Conservation (phyloP, 2,329 filamentous ascomycete genomes). For the Penicillium griseofulvum region DNA sequence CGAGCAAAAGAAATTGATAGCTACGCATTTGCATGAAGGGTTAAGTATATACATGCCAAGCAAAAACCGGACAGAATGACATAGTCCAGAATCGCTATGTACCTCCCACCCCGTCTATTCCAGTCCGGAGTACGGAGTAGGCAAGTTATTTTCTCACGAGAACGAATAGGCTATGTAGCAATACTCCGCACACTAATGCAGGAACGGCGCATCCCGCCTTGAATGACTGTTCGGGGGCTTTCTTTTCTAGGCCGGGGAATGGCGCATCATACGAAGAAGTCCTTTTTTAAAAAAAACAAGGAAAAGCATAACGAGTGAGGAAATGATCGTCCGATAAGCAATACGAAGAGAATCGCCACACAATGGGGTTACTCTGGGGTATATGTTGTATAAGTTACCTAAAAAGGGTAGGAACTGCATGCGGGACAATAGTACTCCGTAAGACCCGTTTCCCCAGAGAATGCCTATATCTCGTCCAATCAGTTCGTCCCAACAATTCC, state of each 20-base stretch:
- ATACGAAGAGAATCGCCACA: neutral
- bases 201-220: neutral
- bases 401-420: too few species aligned
- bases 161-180: neutral
- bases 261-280: neutral
- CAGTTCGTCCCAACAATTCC: too few species aligned
- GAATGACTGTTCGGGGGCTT: neutral
- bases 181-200: neutral
- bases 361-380: neutral
- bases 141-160: neutral
- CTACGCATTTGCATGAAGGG: too few species aligned
- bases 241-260: neutral
- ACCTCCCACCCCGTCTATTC: neutral
- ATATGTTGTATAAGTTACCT: too few species aligned
- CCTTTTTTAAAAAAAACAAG: neutral
- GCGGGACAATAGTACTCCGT: too few species aligned
- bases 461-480: too few species aligned
- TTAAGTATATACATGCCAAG: too few species aligned
- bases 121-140: neutral
- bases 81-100: too few species aligned
- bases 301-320: neutral
- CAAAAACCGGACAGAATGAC: too few species aligned
- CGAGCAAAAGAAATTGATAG: too few species aligned
- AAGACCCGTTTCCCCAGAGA: too few species aligned
- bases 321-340: neutral